phyloP scores from a whole-genome alignment of 352 stramenopile species.

The Blastocystis sp. region DNA sequence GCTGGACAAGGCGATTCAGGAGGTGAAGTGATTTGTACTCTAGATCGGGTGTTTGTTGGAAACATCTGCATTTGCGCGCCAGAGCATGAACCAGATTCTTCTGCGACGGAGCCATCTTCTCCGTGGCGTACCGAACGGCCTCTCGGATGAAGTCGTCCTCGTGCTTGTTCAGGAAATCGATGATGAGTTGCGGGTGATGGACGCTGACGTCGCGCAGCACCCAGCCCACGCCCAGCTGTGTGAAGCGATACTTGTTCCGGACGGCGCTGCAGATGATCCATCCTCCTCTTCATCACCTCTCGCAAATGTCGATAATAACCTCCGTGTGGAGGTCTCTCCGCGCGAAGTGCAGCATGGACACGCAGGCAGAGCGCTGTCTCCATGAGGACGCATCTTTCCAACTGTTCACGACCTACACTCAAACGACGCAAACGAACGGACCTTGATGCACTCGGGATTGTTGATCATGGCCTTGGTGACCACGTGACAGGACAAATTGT shows the following conservation, averaged over 20 bases:
- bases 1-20: background rate
- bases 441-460: constrained; percentile 20
- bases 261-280: background rate
- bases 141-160: constrained; percentile 22
- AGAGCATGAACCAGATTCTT: background rate
- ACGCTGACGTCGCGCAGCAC: constrained; percentile 54
- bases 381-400: constrained; percentile 51
- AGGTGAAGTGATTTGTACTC: background rate
- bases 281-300: background rate
- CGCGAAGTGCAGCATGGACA: constrained; percentile 54
- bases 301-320: constrained; percentile 49
- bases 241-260: constrained; percentile 38
- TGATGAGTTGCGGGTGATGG: background rate
- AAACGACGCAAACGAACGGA: background rate
- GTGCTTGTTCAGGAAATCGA: constrained; percentile 54
- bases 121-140: constrained; percentile 44
- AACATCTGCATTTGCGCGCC: no score
- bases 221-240: constrained; percentile 51
- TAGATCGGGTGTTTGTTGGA: background rate
- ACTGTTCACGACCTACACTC: background rate
- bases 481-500: constrained; percentile 38
- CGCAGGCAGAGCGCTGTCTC: constrained; percentile 45
- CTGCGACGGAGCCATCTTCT: constrained; percentile 48
- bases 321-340: background rate
- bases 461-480: constrained; percentile 23